Base-by-base conservation (phyloP, 495 filamentous ascomycete genomes). In the Achaetomiella virescens region DNA sequence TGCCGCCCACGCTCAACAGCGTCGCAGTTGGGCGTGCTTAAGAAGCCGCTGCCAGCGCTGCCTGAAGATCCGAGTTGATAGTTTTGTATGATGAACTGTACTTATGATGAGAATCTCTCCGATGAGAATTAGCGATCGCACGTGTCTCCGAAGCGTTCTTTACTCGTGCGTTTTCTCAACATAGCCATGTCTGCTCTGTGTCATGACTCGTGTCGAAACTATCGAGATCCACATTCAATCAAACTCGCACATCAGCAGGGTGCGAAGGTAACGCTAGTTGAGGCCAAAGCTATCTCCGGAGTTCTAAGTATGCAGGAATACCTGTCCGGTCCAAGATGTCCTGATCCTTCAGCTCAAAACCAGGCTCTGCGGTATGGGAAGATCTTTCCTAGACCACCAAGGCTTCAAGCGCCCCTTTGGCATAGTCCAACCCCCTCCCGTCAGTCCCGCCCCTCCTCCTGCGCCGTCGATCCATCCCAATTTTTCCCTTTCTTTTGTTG, bases 31-130 rank as follows among this genome's bases (percentile, higher is more conserved):
- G 60, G 58, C 17, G 64, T 64, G 12, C 45, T 66, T 18, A 67
- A 70, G 51, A 79, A 79, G 56, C 77, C 76, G 1, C 53, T 81
- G n/a, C 77, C 78, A 45, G 75, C 77, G 44, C 60, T 79, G n/a
- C 76, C 78, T 10, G 73, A 75, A 57, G 69, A 71, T 54, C 66
- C 72, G 10, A 70, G 66, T 57, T 65, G 45, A 57, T 40, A 31
- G 27, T 31, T 31, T 31, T 31, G 5, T 9, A 31, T 31, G 27
- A 4, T 31, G 27, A 5, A 31, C 27, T 14, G 6, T 37, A n/a
- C 17, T 33, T 11, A 46, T 46, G 17, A 54, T 44, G 17, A 51
- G 38, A 7, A 45, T 12, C 17, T 4, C 20, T 25, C 6, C 38
- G 18, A 42, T n/a, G 15, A 42, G 6, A 20, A n/a, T n/a, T n/a